Base-by-base conservation (phyloP, 169 alveolate species). In the Sarcocystis neurona region DNA sequence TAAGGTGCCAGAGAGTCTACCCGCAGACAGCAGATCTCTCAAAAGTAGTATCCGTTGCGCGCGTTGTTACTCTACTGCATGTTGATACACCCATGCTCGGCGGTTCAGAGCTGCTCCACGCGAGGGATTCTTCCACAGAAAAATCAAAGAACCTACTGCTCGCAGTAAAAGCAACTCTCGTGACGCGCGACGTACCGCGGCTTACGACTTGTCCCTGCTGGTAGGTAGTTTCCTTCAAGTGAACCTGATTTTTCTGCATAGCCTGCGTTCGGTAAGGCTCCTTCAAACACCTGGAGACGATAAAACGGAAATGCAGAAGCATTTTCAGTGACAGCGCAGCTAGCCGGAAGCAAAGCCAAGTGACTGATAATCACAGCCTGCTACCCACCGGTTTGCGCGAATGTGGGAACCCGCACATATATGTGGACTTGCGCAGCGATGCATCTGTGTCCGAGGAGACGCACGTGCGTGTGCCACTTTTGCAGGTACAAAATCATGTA, bases 191-290 rank as follows among this genome's bases (percentile, higher is more conserved):
- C 91, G 27, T 34, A 88, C 92, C 79, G 39, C 89, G 79, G 56
- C 74, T 78, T 32, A 88, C 84, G 39, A 79, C 79, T 27, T 79
- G 46, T 39, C 92, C 92, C 18, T 88, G 84, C 89, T 88, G 77
- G 78, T 66, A 88, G 37, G 79, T 39, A 27, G 89, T 44, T 79
- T 88, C 92, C 89, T 79, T 88, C 39, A 88, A 34, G 66, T 79
- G 89, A 32, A 88, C 46, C 46, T 66, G 92, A 56, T 88, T 88
- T 50, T 48, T 79, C 85, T 88, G 85, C 74, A 56, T 84, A 32
- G 85, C 66, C 85, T 78, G 88, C 34, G 89, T 79, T 53, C 85
- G 56, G 85, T 79, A 88, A 44, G 92, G 92, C 53, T 88, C 92
- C 80, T 88, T 88, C 66, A 88, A 48, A 56, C 92, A 79, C 84